phyloP scores from a whole-genome alignment of 768 basidiomycete species.

The Termitomyces sp. region DNA sequence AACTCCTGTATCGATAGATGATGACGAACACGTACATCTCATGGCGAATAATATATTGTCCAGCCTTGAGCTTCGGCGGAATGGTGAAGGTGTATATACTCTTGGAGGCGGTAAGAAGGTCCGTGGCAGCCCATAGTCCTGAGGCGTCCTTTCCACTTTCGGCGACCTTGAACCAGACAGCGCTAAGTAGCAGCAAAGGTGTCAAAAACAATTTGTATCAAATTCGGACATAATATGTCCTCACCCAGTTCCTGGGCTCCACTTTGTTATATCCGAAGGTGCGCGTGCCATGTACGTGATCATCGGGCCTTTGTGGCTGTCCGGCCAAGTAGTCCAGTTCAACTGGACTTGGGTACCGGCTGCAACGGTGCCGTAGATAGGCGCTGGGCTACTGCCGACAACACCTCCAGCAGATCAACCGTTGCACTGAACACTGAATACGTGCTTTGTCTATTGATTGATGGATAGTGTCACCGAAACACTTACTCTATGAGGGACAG shows the following conservation, averaged over 20 bases:
- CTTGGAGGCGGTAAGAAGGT: conserved; percentile 30
- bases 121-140: conserved; percentile 40
- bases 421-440: conserved; percentile 27
- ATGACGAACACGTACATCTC: conserved; percentile 27
- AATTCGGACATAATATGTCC: background rate
- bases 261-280: conserved; percentile 35
- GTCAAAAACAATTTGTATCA: background rate
- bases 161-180: conserved; percentile 50
- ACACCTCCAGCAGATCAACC: conserved; percentile 21
- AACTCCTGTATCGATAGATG: background rate
- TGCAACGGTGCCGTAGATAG: conserved; percentile 33
- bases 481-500: conserved; percentile 28
- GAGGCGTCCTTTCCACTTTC: conserved; percentile 36
- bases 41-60: conserved; percentile 44
- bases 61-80: conserved; percentile 36
- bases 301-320: conserved; percentile 35
- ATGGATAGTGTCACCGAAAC: background rate
- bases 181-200: conserved; percentile 17
- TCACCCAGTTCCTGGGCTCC: conserved; percentile 35
- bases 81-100: conserved; percentile 42
- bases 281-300: conserved; percentile 44
- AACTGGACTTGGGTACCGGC: conserved; percentile 32
- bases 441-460: background rate
- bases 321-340: conserved; percentile 37
- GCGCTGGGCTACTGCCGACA: conserved; percentile 30